These are phyloP conservation scores for Salisapilia sapeloensis DNA, from an alignment of 352 stramenopile genomes.

Conservation along the genomic window DNA sequence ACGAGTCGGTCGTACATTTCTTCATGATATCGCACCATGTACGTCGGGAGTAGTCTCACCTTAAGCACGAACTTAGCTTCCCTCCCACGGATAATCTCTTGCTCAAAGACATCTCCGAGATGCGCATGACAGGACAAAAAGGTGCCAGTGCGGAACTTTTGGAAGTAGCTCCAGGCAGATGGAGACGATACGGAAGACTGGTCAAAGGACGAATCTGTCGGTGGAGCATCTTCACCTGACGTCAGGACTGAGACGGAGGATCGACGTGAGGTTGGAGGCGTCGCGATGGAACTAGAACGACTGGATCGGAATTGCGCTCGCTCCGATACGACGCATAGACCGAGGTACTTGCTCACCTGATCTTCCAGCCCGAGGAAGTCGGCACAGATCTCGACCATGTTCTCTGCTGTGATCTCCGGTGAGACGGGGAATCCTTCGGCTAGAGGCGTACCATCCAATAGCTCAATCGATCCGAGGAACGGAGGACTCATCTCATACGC, in stretches of 20 bases:
- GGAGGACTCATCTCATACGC: constrained; percentile 86
- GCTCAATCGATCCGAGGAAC: constrained; percentile 86
- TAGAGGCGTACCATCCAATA: constrained; percentile 83
- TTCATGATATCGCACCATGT: constrained; percentile 69
- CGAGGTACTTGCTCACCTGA: constrained; percentile 60
- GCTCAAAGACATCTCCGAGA: constrained; percentile 85
- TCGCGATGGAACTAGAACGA: constrained; percentile 10
- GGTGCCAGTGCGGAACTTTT: constrained; percentile 55
- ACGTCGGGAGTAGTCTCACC: constrained; percentile 77
- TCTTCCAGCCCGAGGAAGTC: constrained; percentile 86
- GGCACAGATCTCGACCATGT: constrained; percentile 86
- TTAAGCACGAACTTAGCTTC: constrained; percentile 89
- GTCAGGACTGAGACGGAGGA: constrained; percentile 14
- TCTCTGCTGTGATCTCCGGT: constrained; percentile 80
- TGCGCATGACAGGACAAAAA: constrained; percentile 75
- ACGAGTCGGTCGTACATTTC: constrained; percentile 70
- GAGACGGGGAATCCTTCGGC: constrained; percentile 87
- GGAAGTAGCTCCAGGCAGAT: constrained; percentile 42
- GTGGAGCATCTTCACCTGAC: constrained; percentile 5
- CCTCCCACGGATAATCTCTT: constrained; percentile 72
- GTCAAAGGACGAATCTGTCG: constrained; percentile 7
- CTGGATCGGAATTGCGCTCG: constrained; percentile 8
- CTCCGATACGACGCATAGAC: constrained; percentile 36
- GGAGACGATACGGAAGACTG: constrained; percentile 10
- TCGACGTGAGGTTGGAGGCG: constrained; percentile 5